Evolutionary conservation across 2,329 filamentous ascomycete species (phyloP).

Genomic region (Fusarium nelsonii): DNA sequence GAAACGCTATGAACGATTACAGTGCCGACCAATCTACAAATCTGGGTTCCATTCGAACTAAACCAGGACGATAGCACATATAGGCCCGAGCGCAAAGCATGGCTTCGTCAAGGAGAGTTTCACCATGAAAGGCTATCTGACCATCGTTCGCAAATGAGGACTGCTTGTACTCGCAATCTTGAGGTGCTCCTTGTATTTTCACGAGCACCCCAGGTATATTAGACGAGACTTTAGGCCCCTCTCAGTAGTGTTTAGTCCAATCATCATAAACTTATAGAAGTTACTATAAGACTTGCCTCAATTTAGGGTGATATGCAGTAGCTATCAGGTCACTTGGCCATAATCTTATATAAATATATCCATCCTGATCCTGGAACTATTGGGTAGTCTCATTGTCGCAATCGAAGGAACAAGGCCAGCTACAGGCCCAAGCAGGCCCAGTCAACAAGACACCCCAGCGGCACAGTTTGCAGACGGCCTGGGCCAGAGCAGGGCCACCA

Average conservation of each 20-base stretch:
- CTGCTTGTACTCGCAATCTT: background rate
- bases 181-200: background rate
- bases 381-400: background rate
- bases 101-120: no score
- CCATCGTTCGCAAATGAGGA: background rate
- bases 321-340: background rate
- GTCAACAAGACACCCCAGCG: slow-evolving; percentile 12
- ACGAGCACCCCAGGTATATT: background rate
- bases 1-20: background rate
- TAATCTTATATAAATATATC: background rate
- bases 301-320: background rate
- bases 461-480: slow-evolving; percentile 18
- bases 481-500: slow-evolving; percentile 9
- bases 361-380: background rate
- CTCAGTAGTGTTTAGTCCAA: background rate
- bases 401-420: background rate
- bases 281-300: background rate
- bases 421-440: background rate
- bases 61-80: background rate
- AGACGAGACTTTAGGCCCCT: background rate
- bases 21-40: background rate
- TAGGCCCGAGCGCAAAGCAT: no score
- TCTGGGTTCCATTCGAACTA: background rate
- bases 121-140: background rate
- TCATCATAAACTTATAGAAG: background rate